These are phyloP conservation scores for Vaccinium macrocarpon DNA, from an alignment of 148 eudicot species.

Conservation along the genomic window DNA sequence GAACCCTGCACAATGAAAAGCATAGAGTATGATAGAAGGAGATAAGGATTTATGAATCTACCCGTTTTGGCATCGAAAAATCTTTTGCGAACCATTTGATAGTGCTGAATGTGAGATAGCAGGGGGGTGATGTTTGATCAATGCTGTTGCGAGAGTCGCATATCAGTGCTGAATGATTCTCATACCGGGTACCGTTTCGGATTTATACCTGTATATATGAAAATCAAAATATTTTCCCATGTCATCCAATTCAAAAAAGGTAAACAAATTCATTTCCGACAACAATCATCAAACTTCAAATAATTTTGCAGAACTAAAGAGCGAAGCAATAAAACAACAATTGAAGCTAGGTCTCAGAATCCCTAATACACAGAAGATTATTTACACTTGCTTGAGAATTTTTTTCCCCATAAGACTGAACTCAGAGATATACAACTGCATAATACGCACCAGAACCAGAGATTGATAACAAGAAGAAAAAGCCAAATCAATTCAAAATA, in stretches of 20 bases:
- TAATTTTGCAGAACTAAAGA: background rate
- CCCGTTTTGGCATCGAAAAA: conserved; percentile 42
- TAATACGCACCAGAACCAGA: background rate
- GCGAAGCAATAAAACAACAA: background rate
- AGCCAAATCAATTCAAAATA: too few species aligned
- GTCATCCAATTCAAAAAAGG: background rate
- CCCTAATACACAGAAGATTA: background rate
- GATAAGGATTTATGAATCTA: conserved; percentile 5
- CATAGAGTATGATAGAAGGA: background rate
- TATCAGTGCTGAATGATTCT: background rate
- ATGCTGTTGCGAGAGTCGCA: background rate
- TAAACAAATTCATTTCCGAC: background rate
- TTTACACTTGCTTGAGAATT: too few species aligned
- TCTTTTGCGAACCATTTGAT: conserved; percentile 57
- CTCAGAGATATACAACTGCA: background rate
- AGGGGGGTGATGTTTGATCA: background rate
- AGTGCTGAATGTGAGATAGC: background rate
- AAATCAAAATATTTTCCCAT: too few species aligned
- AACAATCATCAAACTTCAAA: background rate
- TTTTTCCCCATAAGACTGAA: background rate
- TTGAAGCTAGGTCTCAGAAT: background rate
- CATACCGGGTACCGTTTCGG: too few species aligned
- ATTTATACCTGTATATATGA: too few species aligned
- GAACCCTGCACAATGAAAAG: background rate
- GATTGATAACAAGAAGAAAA: background rate